Base-by-base conservation (phyloP, 108 stramenopile species). In the Heterococcus sp. region DNA sequence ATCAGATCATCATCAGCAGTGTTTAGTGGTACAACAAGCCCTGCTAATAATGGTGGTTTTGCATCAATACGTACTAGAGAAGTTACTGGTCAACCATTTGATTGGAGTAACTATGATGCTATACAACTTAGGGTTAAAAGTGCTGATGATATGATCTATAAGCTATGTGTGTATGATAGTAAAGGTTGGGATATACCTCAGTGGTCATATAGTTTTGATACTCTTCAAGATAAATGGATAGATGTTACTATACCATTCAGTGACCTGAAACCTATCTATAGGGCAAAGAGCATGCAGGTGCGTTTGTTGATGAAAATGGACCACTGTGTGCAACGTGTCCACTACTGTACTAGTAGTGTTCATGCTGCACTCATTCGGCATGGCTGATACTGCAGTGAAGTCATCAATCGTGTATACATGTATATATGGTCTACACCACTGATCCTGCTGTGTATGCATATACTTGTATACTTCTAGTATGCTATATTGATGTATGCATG, bases 71-170 rank as follows among this genome's bases (percentile, higher is more conserved):
- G 86, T 31, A 83, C 86, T 28, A 37, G 81, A 34, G 73, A 78
- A 3, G 4, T 76, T 36, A 30, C 75, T 2, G 80, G 80, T 21
- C n/a, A n/a, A n/a, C 37, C 79, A 36, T 38, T 82, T 37, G 82
- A 86, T 35, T 72, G 83, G 37, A 37, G 75, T 58, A 35, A 3
- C 11, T 84, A 69, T 35, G 36, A 69, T 14, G 86, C 79, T 26
- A 35, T 87, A 2, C 35, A 71, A 30, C 85, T 87, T 31, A 63
- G 84, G 37, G 75, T 87, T 5, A 58, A 21, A 8, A 21, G 46
- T 8, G 86, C 81, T n/a, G 85, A 87, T 68, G 86, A 85, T 32
- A 73, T 86, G 38, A 74, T 74, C 58, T 87, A 87, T 68, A 87
- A 87, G 81, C 83, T 87, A 40, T 86, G 14, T 8, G 46, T 58